A percentile compares a stretch with the other conserved stretches of the same genome.
phyloP scores from a whole-genome alignment of 2,329 filamentous ascomycete genomes.

The Cladosporium oxysporum region DNA sequence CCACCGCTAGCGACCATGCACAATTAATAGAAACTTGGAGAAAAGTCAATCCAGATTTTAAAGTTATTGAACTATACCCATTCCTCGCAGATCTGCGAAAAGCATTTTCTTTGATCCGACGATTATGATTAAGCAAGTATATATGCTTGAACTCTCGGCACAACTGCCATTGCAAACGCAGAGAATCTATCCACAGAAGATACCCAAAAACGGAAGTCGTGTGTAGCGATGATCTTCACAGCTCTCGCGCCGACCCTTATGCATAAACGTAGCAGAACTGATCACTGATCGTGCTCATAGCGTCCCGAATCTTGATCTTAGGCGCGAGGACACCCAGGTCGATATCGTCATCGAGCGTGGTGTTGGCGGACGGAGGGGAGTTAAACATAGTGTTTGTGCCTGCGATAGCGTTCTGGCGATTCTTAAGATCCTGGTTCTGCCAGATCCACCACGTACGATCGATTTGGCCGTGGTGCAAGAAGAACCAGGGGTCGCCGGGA shows the following conservation, averaged over 20 bases:
- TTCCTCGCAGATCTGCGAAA: neutral
- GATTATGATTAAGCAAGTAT: neutral
- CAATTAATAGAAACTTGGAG: neutral
- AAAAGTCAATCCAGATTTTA: neutral
- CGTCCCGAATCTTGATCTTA: constrained; percentile 39
- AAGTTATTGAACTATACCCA: neutral
- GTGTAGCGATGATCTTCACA: neutral
- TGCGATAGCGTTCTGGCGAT: constrained; percentile 40
- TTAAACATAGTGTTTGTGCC: constrained; percentile 50
- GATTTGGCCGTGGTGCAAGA: constrained; percentile 51
- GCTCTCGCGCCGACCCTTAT: constrained; percentile 19
- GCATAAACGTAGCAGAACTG: constrained; percentile 51
- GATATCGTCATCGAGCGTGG: constrained; percentile 45
- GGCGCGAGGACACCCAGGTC: constrained; percentile 43
- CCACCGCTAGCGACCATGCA: neutral
- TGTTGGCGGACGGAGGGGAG: constrained; percentile 43
- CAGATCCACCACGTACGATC: constrained; percentile 54
- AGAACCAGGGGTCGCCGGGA: constrained; percentile 52
- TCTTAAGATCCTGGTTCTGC: constrained; percentile 47
- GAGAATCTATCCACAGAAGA: neutral
- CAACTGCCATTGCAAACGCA: neutral
- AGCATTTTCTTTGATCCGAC: neutral
- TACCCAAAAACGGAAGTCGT: neutral
- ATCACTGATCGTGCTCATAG: constrained; percentile 48
- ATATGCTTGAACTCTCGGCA: neutral